Evolutionary conservation across 306 rosid genomes (phyloP), one percentile per base, ranked within the genome.

Genomic region (Citrullus colocynthis): DNA sequence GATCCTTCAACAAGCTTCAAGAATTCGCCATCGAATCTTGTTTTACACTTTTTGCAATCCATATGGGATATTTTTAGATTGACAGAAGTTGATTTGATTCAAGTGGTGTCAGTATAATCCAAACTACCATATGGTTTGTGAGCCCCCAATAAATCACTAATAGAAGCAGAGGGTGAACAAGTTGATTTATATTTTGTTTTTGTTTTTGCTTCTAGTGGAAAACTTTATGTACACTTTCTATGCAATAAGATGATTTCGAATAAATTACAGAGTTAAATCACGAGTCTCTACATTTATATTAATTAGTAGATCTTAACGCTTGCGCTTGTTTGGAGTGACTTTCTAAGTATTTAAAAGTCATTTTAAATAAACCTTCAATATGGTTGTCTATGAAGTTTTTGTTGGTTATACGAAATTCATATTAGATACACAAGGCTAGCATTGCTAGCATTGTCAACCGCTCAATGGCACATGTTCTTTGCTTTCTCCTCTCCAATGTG

Each of bases 1-100:
- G 83, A 91, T 67, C 76, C 28, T 75, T 56, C 80, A 82, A 42
- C 48, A 64, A 75, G 75, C 56, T 72, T 49, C 58, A 15, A 28
- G 14, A 48, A 21, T 72, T 39, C 39, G 5, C 39, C 37, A 70
- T 70, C 55, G 32, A 32, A 52, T 30, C 62, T 48, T 74, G 30
- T 30, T 49, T 32, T 10, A 9, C 58, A 15, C 21, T 49, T 72
- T 60, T 9, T 14, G 24, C 62, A 17, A 32, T 17, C 62, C 77
- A 74, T 9, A 73, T 34, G 32, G 21, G 1, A 48, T 45, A 49
- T 14, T 70, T 39, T 67, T 41, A n/a, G 74, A 41, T 67, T n/a
- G 8, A 67, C 74, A n/a, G 74, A 39, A 67, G 57, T 45, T 70
- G 76, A 45, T 24, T 70, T 70, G 58, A 42, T 20, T 69, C 30